phyloP scores from a whole-genome alignment of 805 yeast species.

The Teunomyces pallodes region DNA sequence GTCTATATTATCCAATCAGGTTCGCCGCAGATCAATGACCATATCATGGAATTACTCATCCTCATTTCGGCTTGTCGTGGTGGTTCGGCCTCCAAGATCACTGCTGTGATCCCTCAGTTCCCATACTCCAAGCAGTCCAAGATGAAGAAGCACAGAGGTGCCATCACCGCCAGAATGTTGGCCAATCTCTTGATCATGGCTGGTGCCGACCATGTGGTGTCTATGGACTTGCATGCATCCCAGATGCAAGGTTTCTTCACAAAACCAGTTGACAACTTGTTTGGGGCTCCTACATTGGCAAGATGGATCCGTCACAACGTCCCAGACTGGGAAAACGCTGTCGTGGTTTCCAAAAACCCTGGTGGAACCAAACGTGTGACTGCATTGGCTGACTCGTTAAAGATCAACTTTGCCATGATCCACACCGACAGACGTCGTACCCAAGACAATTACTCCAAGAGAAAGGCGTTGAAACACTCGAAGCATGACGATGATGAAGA shows the following conservation, averaged over 20 bases:
- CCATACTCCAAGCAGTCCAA: constrained; percentile 97
- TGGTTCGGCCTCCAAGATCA: constrained; percentile 96
- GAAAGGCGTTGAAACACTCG: constrained; percentile 41
- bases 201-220: constrained; percentile 97
- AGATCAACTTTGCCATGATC: constrained; percentile 97
- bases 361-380: constrained; percentile 99
- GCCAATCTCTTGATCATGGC: constrained; percentile 96
- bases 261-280: constrained; percentile 94
- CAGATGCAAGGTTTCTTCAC: constrained; percentile 99
- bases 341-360: constrained; percentile 97
- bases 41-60: constrained; percentile 92
- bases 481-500: constrained; percentile 52
- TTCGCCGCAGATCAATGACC: constrained; percentile 84
- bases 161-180: constrained; percentile 96
- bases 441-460: constrained; percentile 53
- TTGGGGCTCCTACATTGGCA: constrained; percentile 95
- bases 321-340: constrained; percentile 81
- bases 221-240: constrained; percentile 94
- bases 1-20: constrained; percentile 91
- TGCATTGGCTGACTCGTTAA: constrained; percentile 92
- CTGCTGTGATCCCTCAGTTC: constrained; percentile 95
- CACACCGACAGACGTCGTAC: constrained; percentile 96
- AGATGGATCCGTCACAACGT: constrained; percentile 93
- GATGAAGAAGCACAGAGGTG: constrained; percentile 98
- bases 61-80: constrained; percentile 94